Evolutionary conservation across 2,329 filamentous ascomycete genomes (phyloP), one percentile per base, ranked within the genome.

Genomic region (Neofusicoccum ribis): DNA sequence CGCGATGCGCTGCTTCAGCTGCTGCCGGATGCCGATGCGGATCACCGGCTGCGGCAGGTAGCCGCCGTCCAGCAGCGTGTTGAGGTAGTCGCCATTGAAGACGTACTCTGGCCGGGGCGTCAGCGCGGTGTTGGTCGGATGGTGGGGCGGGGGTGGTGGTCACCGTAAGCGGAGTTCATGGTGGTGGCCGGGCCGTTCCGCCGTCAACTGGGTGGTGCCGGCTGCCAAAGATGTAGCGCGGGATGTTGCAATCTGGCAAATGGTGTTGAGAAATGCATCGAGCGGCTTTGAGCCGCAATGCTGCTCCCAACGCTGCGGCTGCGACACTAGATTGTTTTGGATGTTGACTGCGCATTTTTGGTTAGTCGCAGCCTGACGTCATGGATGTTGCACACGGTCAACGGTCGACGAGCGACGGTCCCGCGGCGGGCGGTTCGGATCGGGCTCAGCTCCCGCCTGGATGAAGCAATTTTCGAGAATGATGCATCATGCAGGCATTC

Each of bases 1-100:
- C 43, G 78, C 73, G 41, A 89, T 78, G 14, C 89, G 86, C 67
- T 87, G 81, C n/a, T 80, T 80, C 11, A 91, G 82, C 76, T 90
- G 88, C n/a, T 82, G 82, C 15, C 88, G 84, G 71, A 91, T 91
- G 15, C 88, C 88, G 17, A 86, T 71, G 17, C 88, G 86, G 69
- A 91, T 88, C 31, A 90, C 71, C 11, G 83, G 73, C 67, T 87
- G 83, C 3, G 89, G 89, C 36, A 91, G 81, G 72, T 88, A 88
- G 66, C 88, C 89, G 67, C 82, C 81, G 74, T 91, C 88, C 43
- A 91, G 82, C 65, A 90, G 69, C 9, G 74, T 37, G 51, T 64
- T 64, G 62, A 64, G 62, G 44, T 64, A 58, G 41, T 43, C 50
- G 41, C 51, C 62, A 34, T 54, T 56, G 51, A 46, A 39, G 51